Percentiles rank a stretch among this genome's conserved stretches.
These are phyloP conservation scores for Ceratocystis harringtonii DNA, from an alignment of 2,329 filamentous ascomycete genomes.

Conservation along the genomic window DNA sequence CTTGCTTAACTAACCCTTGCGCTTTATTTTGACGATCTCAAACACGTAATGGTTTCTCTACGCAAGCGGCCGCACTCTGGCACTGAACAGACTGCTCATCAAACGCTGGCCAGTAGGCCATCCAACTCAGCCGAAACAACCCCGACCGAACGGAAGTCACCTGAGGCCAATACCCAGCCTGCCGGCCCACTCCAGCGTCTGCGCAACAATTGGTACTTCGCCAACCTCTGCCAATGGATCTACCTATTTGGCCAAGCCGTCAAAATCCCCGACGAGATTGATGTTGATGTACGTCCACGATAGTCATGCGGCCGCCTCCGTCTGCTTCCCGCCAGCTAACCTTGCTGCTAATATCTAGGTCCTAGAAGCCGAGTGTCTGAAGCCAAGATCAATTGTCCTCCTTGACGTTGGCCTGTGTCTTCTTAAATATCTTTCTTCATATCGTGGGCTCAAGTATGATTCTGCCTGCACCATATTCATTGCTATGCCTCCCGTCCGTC, in stretches of 20 bases:
- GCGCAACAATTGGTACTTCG: slow-evolving; percentile 90
- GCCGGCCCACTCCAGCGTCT: slow-evolving; percentile 28
- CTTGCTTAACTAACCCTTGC: not conserved
- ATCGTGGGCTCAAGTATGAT: slow-evolving; percentile 70
- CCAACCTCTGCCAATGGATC: slow-evolving; percentile 86
- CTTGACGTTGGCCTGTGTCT: slow-evolving; percentile 71
- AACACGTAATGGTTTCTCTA: slow-evolving; percentile 15
- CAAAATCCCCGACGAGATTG: slow-evolving; percentile 77
- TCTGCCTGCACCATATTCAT: slow-evolving; percentile 24
- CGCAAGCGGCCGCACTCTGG: slow-evolving; percentile 15
- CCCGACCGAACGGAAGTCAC: not conserved
- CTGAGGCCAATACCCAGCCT: not conserved
- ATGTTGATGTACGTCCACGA: slow-evolving; percentile 55
- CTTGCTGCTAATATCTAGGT: slow-evolving; percentile 39
- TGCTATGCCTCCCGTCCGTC: not conserved
- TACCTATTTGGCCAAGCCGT: slow-evolving; percentile 76
- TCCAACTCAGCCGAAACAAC: not conserved
- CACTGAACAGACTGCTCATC: slow-evolving; percentile 1
- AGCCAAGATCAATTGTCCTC: slow-evolving; percentile 58
- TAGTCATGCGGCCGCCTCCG: not conserved
- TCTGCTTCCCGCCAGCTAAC: not conserved
- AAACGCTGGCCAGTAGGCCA: not conserved
- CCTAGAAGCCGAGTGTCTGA: slow-evolving; percentile 76
- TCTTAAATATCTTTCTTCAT: slow-evolving; percentile 85
- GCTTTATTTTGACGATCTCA: not conserved